phyloP scores from a whole-genome alignment of 495 filamentous ascomycete species.

The Trichoderma erinaceum region DNA sequence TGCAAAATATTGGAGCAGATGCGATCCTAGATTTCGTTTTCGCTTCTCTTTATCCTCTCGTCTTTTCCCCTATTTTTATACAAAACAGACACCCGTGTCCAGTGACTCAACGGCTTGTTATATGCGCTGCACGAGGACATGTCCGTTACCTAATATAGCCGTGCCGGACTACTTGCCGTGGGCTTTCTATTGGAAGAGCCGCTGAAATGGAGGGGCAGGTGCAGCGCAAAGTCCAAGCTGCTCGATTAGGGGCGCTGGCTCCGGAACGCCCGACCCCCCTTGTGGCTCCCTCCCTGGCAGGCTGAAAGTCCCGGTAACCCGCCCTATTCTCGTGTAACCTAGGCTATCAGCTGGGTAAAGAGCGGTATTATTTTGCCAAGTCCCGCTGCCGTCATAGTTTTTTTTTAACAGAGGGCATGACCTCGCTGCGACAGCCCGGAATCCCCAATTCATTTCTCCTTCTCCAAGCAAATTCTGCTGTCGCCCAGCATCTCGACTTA shows the following conservation, averaged over 20 bases:
- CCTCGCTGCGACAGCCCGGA: conserved; percentile 3
- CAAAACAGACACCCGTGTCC: too few relatives aligned
- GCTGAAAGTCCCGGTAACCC: not conserved
- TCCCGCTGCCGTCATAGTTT: conserved; percentile 1
- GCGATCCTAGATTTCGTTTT: too few relatives aligned
- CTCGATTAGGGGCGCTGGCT: not conserved
- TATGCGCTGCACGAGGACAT: too few relatives aligned
- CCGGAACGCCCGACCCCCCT: not conserved
- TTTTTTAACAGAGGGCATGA: not conserved
- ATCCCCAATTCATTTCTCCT: not conserved
- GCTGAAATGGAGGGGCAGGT: too few relatives aligned
- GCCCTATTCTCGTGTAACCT: conserved; percentile 3
- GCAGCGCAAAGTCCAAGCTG: not conserved
- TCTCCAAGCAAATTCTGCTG: not conserved
- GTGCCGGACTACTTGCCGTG: too few relatives aligned
- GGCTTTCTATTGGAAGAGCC: too few relatives aligned
- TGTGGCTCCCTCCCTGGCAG: not conserved
- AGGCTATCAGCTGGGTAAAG: not conserved
- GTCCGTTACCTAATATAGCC: too few relatives aligned
- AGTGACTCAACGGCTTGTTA: too few relatives aligned
- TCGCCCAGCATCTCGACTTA: conserved; percentile 35
- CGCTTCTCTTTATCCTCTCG: too few relatives aligned
- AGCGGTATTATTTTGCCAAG: not conserved
- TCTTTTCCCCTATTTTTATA: too few relatives aligned
- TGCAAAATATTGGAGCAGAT: too few relatives aligned